A percentile compares a stretch with the other conserved stretches of the same genome.
Conservation (phyloP, 768 basidiomycete species). For the Suillus cothurnatus region DNA sequence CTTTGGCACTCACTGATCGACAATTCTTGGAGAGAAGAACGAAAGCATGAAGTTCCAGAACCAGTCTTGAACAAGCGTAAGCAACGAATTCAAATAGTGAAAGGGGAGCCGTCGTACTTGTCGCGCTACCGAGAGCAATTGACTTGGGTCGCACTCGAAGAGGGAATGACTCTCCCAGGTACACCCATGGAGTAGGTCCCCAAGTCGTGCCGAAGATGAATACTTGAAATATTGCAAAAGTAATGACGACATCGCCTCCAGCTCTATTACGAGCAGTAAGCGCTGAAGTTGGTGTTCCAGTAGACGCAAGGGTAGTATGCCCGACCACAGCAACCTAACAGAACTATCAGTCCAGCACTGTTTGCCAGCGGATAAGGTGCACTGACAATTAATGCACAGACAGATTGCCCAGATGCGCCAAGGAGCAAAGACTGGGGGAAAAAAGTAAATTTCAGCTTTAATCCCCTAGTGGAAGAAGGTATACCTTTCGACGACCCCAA, state of each 20-base stretch:
- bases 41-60: conserved; percentile 77
- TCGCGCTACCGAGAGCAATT: conserved; percentile 73
- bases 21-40: conserved; percentile 73
- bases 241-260: conserved; percentile 69
- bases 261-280: conserved; percentile 58
- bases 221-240: conserved; percentile 79
- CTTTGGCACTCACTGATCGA: conserved; percentile 42
- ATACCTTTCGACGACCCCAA: conserved; percentile 70
- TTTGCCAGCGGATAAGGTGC: not conserved
- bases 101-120: conserved; percentile 34
- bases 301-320: conserved; percentile 63
- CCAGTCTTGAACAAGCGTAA: conserved; percentile 44
- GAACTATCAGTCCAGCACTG: not conserved
- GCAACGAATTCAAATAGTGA: not conserved
- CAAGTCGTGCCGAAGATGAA: conserved; percentile 73
- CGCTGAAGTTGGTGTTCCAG: conserved; percentile 45
- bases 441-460: not conserved
- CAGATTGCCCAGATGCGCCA: conserved; percentile 61
- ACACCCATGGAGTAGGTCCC: conserved; percentile 79
- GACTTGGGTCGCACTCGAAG: conserved; percentile 76
- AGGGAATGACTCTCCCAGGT: conserved; percentile 81
- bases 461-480: conserved; percentile 9
- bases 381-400: conserved; percentile 62
- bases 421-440: conserved; percentile 59
- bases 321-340: conserved; percentile 68